Conservation (phyloP, 2,329 filamentous ascomycete genomes). For the Ophiostoma sp. region DNA sequence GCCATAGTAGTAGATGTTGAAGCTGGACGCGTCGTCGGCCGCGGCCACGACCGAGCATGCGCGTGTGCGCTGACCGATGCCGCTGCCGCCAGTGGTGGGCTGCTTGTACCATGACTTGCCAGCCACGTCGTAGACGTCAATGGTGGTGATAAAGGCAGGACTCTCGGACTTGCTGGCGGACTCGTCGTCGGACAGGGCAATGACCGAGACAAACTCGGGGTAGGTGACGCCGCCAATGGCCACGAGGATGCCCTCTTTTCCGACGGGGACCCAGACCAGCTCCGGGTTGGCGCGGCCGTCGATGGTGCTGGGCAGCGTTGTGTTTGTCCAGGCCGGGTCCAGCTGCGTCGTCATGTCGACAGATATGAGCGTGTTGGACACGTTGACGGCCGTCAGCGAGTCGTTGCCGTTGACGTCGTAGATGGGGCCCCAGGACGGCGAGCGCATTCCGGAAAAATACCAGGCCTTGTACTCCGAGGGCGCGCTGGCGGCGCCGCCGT, state of each 20-base stretch:
- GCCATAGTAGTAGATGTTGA: slow-evolving; percentile 81
- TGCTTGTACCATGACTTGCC: slow-evolving; percentile 70
- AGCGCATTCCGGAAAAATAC: slow-evolving; percentile 62
- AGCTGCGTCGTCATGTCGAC: slow-evolving; percentile 53
- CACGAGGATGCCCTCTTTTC: slow-evolving; percentile 67
- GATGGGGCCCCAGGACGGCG: slow-evolving; percentile 47
- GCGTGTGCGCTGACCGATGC: slow-evolving; percentile 52
- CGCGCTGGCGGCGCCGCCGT: slow-evolving; percentile 58
- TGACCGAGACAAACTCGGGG: slow-evolving; percentile 44
- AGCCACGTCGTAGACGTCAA: slow-evolving; percentile 74
- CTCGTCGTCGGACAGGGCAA: slow-evolving; percentile 32
- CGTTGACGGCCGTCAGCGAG: slow-evolving; percentile 38
- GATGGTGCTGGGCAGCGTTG: slow-evolving; percentile 46
- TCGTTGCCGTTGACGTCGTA: slow-evolving; percentile 35
- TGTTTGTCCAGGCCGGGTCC: slow-evolving; percentile 52
- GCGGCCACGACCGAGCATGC: slow-evolving; percentile 70
- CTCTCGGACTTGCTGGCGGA: slow-evolving; percentile 53
- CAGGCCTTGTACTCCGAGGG: slow-evolving; percentile 67
- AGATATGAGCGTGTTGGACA: slow-evolving; percentile 54
- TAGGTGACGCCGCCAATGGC: slow-evolving; percentile 69
- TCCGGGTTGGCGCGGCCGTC: slow-evolving; percentile 57
- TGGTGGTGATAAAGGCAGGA: slow-evolving; percentile 62
- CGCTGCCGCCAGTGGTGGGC: slow-evolving; percentile 58
- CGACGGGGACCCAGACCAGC: slow-evolving; percentile 72
- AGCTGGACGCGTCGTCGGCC: slow-evolving; percentile 65